These are phyloP conservation scores for Beta macrorhiza DNA, from an alignment of 179 eudicot genomes.

Conservation along the genomic window DNA sequence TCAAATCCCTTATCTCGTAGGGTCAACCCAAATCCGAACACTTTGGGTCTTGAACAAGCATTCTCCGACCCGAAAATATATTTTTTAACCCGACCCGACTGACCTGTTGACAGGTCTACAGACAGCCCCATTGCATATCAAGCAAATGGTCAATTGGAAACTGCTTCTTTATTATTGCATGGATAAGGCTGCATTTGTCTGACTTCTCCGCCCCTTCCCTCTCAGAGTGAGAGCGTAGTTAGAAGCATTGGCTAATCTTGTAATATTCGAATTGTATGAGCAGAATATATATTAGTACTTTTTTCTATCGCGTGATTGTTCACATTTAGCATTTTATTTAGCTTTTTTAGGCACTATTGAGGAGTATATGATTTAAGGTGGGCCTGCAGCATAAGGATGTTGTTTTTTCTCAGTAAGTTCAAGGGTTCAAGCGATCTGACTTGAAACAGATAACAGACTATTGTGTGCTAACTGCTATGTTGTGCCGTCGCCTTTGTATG, in stretches of 20 bases:
- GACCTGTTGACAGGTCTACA: neutral
- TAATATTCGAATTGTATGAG: neutral
- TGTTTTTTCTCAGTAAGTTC: neutral
- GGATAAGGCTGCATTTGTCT: neutral
- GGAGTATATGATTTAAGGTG: neutral
- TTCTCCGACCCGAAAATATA: too few species aligned
- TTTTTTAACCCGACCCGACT: too few species aligned
- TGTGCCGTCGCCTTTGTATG: neutral
- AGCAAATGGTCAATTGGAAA: neutral
- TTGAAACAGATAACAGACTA: constrained; percentile 2
- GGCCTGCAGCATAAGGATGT: neutral
- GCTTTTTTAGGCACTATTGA: neutral
- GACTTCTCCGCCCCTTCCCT: neutral
- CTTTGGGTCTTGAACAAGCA: too few species aligned
- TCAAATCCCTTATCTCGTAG: too few species aligned
- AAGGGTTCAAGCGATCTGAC: neutral
- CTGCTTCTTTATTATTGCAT: neutral
- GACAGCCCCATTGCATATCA: neutral
- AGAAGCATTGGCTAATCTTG: neutral
- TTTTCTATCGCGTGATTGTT: neutral
- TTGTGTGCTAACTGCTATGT: neutral
- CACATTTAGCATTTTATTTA: neutral
- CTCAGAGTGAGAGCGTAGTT: neutral
- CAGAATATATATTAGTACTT: neutral
- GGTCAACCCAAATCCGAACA: too few species aligned